phyloP scores from a whole-genome alignment of 257 asterid species.

The Solanum okadae region DNA sequence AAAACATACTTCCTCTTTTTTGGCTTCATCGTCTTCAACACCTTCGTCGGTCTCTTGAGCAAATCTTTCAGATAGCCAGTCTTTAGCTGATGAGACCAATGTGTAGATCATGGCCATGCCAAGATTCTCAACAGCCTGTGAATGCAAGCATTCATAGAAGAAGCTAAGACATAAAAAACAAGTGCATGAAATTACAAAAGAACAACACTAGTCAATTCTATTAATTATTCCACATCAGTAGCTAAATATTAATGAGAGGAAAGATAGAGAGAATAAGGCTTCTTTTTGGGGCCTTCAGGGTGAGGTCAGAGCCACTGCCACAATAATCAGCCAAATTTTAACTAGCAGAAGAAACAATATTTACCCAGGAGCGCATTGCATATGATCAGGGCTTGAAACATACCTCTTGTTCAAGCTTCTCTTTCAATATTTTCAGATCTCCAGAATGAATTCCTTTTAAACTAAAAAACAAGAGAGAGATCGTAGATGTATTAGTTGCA shows the following conservation, averaged over 20 bases:
- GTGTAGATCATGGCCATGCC: slow-evolving; percentile 98
- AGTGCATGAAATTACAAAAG: not conserved
- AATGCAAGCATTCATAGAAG: slow-evolving; percentile 9
- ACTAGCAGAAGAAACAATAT: not conserved
- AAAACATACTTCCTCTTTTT: slow-evolving; percentile 68
- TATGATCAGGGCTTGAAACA: not conserved
- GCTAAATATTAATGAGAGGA: not conserved
- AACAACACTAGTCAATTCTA: not conserved
- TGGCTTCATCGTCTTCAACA: slow-evolving; percentile 44
- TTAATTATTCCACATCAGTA: not conserved
- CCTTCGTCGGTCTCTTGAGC: slow-evolving; percentile 49
- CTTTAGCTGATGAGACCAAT: slow-evolving; percentile 85
- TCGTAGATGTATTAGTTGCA: not conserved
- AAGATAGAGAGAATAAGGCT: not conserved
- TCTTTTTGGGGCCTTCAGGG: not conserved
- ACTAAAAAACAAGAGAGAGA: slow-evolving; percentile 32
- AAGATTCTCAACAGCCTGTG: slow-evolving; percentile 78
- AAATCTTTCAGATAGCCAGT: slow-evolving; percentile 90
- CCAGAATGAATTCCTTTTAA: slow-evolving; percentile 58
- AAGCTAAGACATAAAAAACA: not conserved
- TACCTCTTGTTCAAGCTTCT: slow-evolving; percentile 85
- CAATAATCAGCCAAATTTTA: not conserved
- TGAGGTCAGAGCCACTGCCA: not conserved
- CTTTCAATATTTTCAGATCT: slow-evolving; percentile 68
- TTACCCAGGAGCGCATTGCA: not conserved